Base-by-base conservation (phyloP, 2,329 filamentous ascomycete genomes). In the Colletotrichum sp. region DNA sequence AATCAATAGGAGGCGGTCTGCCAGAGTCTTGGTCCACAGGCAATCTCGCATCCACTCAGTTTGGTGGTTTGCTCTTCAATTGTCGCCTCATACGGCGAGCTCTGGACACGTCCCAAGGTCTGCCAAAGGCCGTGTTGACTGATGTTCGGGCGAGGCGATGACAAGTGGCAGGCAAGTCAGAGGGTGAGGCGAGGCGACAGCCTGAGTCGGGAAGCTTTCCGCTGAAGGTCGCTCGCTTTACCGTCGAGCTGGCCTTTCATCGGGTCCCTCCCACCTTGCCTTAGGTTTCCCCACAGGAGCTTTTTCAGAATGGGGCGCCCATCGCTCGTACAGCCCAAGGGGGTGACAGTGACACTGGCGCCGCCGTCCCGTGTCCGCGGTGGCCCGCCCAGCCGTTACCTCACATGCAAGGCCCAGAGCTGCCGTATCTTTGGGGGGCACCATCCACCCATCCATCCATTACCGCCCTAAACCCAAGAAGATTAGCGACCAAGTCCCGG, bases 311-410 rank as follows among this genome's bases (percentile, higher is more conserved):
- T 27, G 73, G 73, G 73, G 73, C 69, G 44, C 32, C 59, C 28
- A 68, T 44, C 36, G 44, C 73, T 64, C 69, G 64, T 59, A 34
- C 34, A 68, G 44, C 73, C 52, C 57, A 48, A 48, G 30, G 27
- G 59, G 39, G 64, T 39, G 16, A 39, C 36, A 39, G 73, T 75
- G 44, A 68, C 70, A 75, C 73, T 71, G 65, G 73, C 70, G 59
- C 63, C 70, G 57, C 36, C 69, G 44, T 68, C 70, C 73, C 73
- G 73, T 64, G 63, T 64, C 69, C 64, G 44, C 55, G 52, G 61
- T 71, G 72, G 66, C 65, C 60, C 52, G 68, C 63, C 57, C 64
- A 73, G 48, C 57, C 70, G 34, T 73, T 72, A 57, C 68, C 61
- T 72, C 63, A 22, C 32, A 67, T 72, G 69, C 63, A 64, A 72